A percentile compares a stretch with the other conserved stretches of the same genome.
Conservation (phyloP, 441 rosid genomes). For the Arabidopsis hybrid region DNA sequence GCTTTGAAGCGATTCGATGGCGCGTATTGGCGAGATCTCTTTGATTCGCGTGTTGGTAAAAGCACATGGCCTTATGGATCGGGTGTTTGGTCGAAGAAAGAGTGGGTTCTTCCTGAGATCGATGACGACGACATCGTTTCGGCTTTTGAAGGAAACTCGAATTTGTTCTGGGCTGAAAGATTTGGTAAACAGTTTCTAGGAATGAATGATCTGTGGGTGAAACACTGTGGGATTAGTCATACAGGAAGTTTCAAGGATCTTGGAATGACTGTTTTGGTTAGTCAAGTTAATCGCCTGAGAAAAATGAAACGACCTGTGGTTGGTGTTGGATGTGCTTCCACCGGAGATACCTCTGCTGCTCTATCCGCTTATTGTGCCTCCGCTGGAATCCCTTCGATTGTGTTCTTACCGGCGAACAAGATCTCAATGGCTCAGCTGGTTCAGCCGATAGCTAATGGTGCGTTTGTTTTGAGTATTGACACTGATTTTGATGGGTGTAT, state of each 20-base stretch:
- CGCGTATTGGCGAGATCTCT: constrained; percentile 66
- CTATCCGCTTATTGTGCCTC: constrained; percentile 71
- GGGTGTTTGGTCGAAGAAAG: constrained; percentile 80
- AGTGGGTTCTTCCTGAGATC: constrained; percentile 79
- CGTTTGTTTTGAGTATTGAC: constrained; percentile 73
- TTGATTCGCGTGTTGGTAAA: constrained; percentile 75
- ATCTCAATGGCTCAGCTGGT: constrained; percentile 82
- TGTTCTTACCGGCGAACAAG: constrained; percentile 69
- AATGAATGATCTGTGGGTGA: constrained; percentile 80
- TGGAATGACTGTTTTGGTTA: constrained; percentile 78
- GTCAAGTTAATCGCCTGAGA: constrained; percentile 70
- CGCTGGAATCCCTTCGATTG: constrained; percentile 76
- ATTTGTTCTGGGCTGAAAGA: constrained; percentile 78
- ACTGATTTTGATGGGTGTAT: constrained; percentile 79
- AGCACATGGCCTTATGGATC: constrained; percentile 80
- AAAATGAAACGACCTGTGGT: constrained; percentile 65
- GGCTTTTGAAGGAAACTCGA: constrained; percentile 78
- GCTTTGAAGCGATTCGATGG: constrained; percentile 64
- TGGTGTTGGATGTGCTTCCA: constrained; percentile 79
- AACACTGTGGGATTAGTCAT: constrained; percentile 79
- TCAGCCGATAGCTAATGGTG: constrained; percentile 78
- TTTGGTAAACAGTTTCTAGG: constrained; percentile 64
- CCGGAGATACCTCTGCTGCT: constrained; percentile 82
- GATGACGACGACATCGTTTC: constrained; percentile 73
- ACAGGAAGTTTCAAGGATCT: constrained; percentile 80